Evolutionary conservation across 2,329 filamentous ascomycete species (phyloP), one percentile per base, ranked within the genome.

Genomic region (Aspergillus texensis): DNA sequence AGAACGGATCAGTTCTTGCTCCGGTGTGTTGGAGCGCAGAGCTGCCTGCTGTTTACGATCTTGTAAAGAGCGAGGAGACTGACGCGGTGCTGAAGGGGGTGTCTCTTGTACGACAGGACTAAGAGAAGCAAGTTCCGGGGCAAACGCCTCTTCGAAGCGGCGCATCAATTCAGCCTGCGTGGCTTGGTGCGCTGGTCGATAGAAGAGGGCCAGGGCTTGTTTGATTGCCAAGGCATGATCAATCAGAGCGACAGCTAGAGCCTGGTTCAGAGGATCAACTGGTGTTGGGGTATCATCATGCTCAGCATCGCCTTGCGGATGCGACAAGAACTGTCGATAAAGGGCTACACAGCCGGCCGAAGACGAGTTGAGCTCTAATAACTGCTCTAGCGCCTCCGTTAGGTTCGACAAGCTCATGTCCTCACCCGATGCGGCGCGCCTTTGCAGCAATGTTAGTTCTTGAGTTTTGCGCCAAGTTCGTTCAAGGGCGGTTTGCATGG

Each of bases 161-260:
- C 73, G 73, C 36, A 73, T 72, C 12, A 81, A 71, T 58, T 81
- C 78, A 2, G 72, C 66, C 56, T 79, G 76, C 3, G 77, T 79
- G 39, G 78, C 76, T 68, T 79, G 75, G 86, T 88, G 77, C 80
- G 84, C 76, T 82, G 87, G 77, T 78, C 85, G 80, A 63, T 85
- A 84, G 76, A 92, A 92, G 70, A 89, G 84, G 4, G 83, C 83
- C 66, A 98, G 79, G 71, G 92, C 94, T 67, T 92, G 89, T 80
- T 94, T 93, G 71, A 98, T 88, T 77, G 92, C 89, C 64, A 96
- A 86, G 3, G 93, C 92, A 77, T 98, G 94, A 72, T 98, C 95
- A 48, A 96, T 86, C 34, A 98, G 84, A 0, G 93, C 91, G 75
- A 94, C 91, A 72, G 90, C 91, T 68, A 98, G 88, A 1, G 93